Base-by-base conservation (phyloP, 2,329 filamentous ascomycete species). In the Magnaporthiopsis poae region DNA sequence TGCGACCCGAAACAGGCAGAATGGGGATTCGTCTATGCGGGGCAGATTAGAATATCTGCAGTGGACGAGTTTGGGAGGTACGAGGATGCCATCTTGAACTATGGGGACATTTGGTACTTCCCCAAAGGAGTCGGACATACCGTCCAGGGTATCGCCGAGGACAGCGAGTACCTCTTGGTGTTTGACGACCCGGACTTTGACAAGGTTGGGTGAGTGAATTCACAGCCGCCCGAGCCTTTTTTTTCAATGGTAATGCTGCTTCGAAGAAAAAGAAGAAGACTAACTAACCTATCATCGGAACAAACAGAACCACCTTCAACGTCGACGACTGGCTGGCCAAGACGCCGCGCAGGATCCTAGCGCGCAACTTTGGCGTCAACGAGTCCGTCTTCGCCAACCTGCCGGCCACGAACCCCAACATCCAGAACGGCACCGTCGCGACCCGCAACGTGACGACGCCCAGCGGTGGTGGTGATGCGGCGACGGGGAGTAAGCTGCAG, bases 281-380 rank as follows among this genome's bases (percentile, higher is more conserved):
- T 4, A n/a, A n/a, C n/a, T n/a, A n/a, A n/a, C n/a, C n/a, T n/a
- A n/a, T n/a, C n/a, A n/a, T n/a, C n/a, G n/a, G n/a, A n/a, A n/a
- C n/a, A n/a, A n/a, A n/a, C n/a, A n/a, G 85, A n/a, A 88, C 86
- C 0, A 90, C 88, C 0, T 90, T 90, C 79, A 88, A 86, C 77
- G 80, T 90, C 31, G 87, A 88, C 69, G 88, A 90, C 76, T 90
- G 88, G 88, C 80, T 90, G 52, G 77, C 82, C 0, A 87, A 89
- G 72, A 90, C 87, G 0, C 88, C 88, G 0, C 84, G 82, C 64
- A 69, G 73, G 61, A 80, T 90, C 61, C 78, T 90, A 0, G 87
- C 87, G 52, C 89, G 88, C 77, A 90, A 90, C 77, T 90, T 90
- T 69, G 86, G 86, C 29, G 80, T 90, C 27, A 79, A 84, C 63